Base-by-base conservation (phyloP, 2,329 filamentous ascomycete species). In the Fusarium transvaalense region DNA sequence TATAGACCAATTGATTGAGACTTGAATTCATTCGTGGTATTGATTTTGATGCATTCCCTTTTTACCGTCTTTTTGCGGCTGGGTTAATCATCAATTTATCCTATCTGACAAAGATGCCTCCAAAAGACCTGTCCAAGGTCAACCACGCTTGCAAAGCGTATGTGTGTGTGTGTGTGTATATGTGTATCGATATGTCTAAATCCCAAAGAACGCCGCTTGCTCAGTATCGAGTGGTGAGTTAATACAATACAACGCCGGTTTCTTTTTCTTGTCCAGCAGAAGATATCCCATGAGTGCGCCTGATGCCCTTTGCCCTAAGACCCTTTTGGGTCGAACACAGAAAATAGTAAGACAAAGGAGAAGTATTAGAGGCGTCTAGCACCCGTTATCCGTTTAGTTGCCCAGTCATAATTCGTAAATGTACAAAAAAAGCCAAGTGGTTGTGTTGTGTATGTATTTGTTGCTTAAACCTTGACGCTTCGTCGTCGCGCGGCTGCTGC, bases 401-500 rank as follows among this genome's bases (percentile, higher is more conserved):
- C 71, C 66, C 66, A 60, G 68, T 74, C 67, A 61, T 75, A 56
- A 72, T 56, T 67, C 64, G 52, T 74, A 51, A 64, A 63, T 63
- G 56, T 67, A 64, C 58, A 71, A 57, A 54, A 54, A 54, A n/a
- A 56, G 47, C 57, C 34, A 42, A 56, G 61, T 56, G 54, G 56
- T 46, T 51, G 58, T 38, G 32, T 25, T 10, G 17, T 15, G 41
- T 43, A 25, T 15, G 41, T 43, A 25, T 43, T n/a, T 34, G n/a
- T 66, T 23, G 47, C 61, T 72, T 61, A 80, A 60, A 76, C 68
- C 68, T 75, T 81, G 70, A 83, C 75, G 72, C 81, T 83, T 72
- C 79, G 78, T 59, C 81, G 77, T 56, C 80, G 77, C 56, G 76
- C 57, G 29, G 72, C 72, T 29, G 72, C 70, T 42, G 69, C 64